Percentiles rank a stretch among this genome's conserved stretches.
Evolutionary conservation across 352 stramenopile species (phyloP).

Genomic region (Phytophthora citrophthora): DNA sequence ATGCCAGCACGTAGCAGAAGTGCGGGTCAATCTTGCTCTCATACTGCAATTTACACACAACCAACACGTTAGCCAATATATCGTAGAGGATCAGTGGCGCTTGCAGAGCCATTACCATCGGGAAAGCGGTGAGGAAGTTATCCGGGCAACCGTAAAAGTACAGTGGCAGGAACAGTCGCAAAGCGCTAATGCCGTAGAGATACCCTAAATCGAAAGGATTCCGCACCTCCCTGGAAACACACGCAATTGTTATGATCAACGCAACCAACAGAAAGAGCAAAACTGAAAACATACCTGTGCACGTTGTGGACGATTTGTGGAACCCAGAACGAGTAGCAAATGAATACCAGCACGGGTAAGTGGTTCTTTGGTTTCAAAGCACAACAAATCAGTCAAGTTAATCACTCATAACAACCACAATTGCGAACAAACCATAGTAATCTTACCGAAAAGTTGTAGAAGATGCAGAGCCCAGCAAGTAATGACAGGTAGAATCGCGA

Average conservation of each 20-base stretch:
- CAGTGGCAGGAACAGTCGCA: slow-evolving; percentile 94
- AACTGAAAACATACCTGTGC: slow-evolving; percentile 58
- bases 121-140: slow-evolving; percentile 93
- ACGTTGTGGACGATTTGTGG: slow-evolving; percentile 98
- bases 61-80: slow-evolving; percentile 20
- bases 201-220: slow-evolving; percentile 95
- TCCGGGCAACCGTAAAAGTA: slow-evolving; percentile 95
- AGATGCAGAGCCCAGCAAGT: slow-evolving; percentile 87
- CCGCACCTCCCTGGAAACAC: slow-evolving; percentile 79
- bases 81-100: not conserved
- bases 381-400: slow-evolving; percentile 3
- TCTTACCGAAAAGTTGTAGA: slow-evolving; percentile 92
- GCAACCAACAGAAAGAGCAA: slow-evolving; percentile 3
- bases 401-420: not conserved
- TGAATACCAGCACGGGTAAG: slow-evolving; percentile 90
- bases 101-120: slow-evolving; percentile 60
- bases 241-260: not conserved
- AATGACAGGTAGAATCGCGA: slow-evolving; percentile 96
- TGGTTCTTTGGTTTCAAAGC: slow-evolving; percentile 61
- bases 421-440: not conserved
- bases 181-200: slow-evolving; percentile 94
- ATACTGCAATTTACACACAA: slow-evolving; percentile 49
- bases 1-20: slow-evolving; percentile 79
- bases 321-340: slow-evolving; percentile 98
- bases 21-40: slow-evolving; percentile 69